Percentiles rank a stretch among this genome's conserved stretches.
phyloP scores from a whole-genome alignment of 257 asterid species.

The Fraxinus quadrangulata region DNA sequence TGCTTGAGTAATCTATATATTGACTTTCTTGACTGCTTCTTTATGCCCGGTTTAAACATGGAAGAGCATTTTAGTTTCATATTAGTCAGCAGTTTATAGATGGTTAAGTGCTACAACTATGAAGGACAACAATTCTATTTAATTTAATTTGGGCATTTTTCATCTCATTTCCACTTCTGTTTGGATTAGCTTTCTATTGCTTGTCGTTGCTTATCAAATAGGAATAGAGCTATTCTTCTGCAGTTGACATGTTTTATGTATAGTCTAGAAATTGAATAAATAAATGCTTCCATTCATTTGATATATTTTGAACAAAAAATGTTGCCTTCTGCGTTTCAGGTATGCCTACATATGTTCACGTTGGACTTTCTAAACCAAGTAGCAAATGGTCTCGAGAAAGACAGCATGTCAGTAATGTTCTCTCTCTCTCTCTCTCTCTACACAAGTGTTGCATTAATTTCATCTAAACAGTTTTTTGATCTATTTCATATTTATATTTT shows the following conservation, averaged over 20 bases:
- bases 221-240: conserved; percentile 7
- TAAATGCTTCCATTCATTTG: neutral
- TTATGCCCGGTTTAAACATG: neutral
- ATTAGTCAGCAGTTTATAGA: neutral
- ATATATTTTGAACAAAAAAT: neutral
- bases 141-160: neutral
- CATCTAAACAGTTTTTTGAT: neutral
- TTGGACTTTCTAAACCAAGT: conserved; percentile 93
- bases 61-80: neutral
- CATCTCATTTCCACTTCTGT: neutral
- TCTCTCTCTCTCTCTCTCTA: neutral
- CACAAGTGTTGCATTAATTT: neutral
- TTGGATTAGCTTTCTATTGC: conserved; percentile 11
- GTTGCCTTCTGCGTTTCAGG: conserved; percentile 55
- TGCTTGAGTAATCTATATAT: neutral
- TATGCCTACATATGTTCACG: conserved; percentile 93
- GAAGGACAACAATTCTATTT: too few species aligned
- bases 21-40: neutral
- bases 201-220: neutral
- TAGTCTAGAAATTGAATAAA: conserved; percentile 13
- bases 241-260: neutral
- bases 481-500: neutral
- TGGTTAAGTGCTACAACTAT: neutral
- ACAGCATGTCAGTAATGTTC: conserved; percentile 72
- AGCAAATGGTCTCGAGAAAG: conserved; percentile 93